Conservation (phyloP, 2,329 filamentous ascomycete genomes). For the Xylariomycetidae sp. region DNA sequence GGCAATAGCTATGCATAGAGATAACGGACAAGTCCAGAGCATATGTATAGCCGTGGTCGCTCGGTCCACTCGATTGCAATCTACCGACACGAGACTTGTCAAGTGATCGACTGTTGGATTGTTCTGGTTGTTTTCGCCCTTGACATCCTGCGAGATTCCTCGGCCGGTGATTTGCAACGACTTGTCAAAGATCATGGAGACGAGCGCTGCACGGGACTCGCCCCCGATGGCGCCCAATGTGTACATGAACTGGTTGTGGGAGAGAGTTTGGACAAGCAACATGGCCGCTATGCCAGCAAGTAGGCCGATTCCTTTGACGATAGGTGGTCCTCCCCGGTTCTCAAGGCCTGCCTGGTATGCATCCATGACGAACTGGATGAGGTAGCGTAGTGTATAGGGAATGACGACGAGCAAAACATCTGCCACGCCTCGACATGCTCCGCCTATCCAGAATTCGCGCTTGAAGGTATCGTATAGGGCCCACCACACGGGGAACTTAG, state of each 20-base stretch:
- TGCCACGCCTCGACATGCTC: conserved; percentile 65
- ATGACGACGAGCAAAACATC: conserved; percentile 70
- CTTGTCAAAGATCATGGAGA: conserved; percentile 83
- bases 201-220: conserved; percentile 70
- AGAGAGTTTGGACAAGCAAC: conserved; percentile 74
- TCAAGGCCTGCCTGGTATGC: conserved; percentile 60
- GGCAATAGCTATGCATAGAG: conserved; percentile 70
- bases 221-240: conserved; percentile 82
- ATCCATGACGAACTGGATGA: conserved; percentile 75
- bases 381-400: conserved; percentile 74
- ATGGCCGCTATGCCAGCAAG: conserved; percentile 77
- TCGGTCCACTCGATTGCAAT: conserved; percentile 83
- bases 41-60: conserved; percentile 82
- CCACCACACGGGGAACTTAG: conserved; percentile 66
- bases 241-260: conserved; percentile 84
- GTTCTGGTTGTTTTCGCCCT: conserved; percentile 34
- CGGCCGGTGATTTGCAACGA: conserved; percentile 58
- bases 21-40: conserved; percentile 78
- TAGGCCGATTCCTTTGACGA: conserved; percentile 71
- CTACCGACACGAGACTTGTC: conserved; percentile 85
- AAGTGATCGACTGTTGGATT: conserved; percentile 71
- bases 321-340: conserved; percentile 50
- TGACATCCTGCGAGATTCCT: conserved; percentile 43
- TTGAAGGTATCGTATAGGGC: conserved; percentile 80
- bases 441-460: conserved; percentile 75